A percentile compares a stretch with the other conserved stretches of the same genome.
Conservation (phyloP, 1,284 basidiomycete genomes). For the Fomitopsis pinicola region DNA sequence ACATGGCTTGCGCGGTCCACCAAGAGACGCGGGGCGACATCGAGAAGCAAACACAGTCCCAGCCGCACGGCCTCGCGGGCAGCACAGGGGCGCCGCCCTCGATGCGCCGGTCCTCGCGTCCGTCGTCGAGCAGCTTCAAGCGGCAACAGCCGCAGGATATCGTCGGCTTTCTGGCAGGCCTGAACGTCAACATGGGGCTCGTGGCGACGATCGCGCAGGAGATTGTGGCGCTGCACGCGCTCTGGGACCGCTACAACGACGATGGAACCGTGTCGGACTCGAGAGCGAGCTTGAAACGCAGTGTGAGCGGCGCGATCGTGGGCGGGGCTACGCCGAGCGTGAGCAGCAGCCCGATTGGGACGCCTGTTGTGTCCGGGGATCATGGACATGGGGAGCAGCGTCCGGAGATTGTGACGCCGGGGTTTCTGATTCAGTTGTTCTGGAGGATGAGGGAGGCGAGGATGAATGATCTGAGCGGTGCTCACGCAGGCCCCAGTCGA, state of each 20-base stretch:
- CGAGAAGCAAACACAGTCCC: conserved; percentile 18
- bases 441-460: conserved; percentile 66
- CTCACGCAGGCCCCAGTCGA: conserved; percentile 24
- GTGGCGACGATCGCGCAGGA: conserved; percentile 89
- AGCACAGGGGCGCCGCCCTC: conserved; percentile 17
- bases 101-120: conserved; percentile 54
- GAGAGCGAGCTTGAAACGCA: conserved; percentile 16
- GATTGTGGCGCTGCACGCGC: conserved; percentile 83
- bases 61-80: conserved; percentile 7
- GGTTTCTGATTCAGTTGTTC: conserved; percentile 49
- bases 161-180: conserved; percentile 77
- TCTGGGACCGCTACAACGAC: conserved; percentile 82
- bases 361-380: conserved; percentile 21
- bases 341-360: conserved; percentile 14
- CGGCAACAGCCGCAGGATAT: conserved; percentile 52
- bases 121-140: conserved; percentile 30
- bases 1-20: conserved; percentile 77
- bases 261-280: conserved; percentile 31
- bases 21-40: conserved; percentile 44
- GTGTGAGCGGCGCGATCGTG: conserved; percentile 10
- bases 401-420: conserved; percentile 43
- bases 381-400: conserved; percentile 25
- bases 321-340: conserved; percentile 15
- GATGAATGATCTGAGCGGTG: conserved; percentile 33
- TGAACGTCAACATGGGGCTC: conserved; percentile 82